Percentiles rank a stretch among this genome's conserved stretches.
These are phyloP conservation scores for Neurospora africana DNA, from an alignment of 495 filamentous ascomycete species.

Conservation along the genomic window DNA sequence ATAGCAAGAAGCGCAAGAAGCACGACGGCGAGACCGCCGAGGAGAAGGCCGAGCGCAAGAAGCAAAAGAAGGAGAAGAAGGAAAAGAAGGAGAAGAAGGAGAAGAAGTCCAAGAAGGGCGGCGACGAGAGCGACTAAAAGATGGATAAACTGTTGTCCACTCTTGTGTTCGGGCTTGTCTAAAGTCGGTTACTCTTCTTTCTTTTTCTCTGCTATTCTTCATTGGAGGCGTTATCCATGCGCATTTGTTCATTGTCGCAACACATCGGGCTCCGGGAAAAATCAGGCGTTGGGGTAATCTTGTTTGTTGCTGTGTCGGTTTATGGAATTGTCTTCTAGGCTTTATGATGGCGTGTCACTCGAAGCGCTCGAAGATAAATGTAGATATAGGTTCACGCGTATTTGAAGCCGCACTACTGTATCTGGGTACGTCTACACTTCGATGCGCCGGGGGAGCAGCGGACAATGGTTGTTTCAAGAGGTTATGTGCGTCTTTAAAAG, in stretches of 20 bases:
- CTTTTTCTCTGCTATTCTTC: not conserved
- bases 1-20: conserved; percentile 68
- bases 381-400: not conserved
- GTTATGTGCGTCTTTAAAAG: not conserved
- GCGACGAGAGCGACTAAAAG: conserved; percentile 34
- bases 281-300: not conserved
- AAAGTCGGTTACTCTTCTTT: not conserved
- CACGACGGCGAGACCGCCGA: conserved; percentile 72
- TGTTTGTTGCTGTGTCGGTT: not conserved
- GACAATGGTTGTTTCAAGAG: not conserved
- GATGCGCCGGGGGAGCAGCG: not conserved
- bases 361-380: not conserved
- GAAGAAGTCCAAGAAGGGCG: conserved; percentile 42
- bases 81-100: conserved; percentile 49
- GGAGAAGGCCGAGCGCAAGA: conserved; percentile 64
- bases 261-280: not conserved
- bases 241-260: not conserved
- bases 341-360: not conserved
- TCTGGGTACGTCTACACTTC: not conserved
- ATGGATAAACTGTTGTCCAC: not conserved
- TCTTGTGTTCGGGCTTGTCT: not conserved
- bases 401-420: not conserved
- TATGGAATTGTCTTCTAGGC: not conserved
- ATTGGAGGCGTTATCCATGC: not conserved
- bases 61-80: conserved; percentile 64